These are phyloP conservation scores for Paramecium pentaurelia DNA, from an alignment of 73 alveolate species.

Conservation along the genomic window DNA sequence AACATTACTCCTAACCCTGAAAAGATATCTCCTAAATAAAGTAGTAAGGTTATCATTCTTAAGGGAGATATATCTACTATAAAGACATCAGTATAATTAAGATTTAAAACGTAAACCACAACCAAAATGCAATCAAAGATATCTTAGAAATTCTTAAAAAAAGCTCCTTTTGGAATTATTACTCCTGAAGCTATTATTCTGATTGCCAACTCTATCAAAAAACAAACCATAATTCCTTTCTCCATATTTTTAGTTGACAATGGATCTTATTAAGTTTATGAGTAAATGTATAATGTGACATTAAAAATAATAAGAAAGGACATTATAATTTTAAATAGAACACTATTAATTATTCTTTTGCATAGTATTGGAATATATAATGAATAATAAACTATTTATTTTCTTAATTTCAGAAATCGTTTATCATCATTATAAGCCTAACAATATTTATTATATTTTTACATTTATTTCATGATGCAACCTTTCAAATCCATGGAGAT, in stretches of 20 bases:
- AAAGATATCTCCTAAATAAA: background rate
- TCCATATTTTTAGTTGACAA: background rate
- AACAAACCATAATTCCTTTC: background rate
- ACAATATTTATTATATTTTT: background rate
- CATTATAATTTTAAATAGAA: background rate
- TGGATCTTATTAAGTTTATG: background rate
- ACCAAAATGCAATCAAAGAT: background rate
- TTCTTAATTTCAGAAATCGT: background rate
- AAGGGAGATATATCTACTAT: constrained; percentile 3
- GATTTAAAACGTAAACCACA: background rate
- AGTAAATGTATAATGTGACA: background rate
- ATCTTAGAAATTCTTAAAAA: background rate
- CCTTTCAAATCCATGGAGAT: background rate
- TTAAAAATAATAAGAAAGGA: background rate
- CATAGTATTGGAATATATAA: background rate
- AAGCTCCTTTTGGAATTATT: background rate
- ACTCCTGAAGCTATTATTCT: background rate
- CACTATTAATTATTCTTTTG: background rate
- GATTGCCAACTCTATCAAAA: background rate
- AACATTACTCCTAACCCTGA: background rate
- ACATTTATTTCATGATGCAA: background rate
- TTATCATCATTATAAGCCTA: constrained; percentile 7
- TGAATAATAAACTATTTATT: background rate
- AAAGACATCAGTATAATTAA: background rate
- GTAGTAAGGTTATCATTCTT: background rate